Conservation (phyloP, 768 basidiomycete genomes). For the Xerocomellus amylosporus region DNA sequence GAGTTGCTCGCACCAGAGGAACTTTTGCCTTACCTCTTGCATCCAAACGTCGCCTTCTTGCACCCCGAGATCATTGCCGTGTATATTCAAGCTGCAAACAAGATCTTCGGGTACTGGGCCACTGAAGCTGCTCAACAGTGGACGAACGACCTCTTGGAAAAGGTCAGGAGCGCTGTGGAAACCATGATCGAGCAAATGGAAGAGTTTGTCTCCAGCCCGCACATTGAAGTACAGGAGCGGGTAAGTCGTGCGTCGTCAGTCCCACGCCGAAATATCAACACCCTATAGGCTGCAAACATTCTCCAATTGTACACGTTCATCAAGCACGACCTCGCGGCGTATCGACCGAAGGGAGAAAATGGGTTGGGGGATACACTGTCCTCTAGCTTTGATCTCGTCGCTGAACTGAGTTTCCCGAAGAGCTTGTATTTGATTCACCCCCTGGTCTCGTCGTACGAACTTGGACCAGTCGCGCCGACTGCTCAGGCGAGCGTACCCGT, state of each 20-base stretch:
- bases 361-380: slow-evolving; percentile 38
- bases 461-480: slow-evolving; percentile 76
- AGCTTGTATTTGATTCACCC: slow-evolving; percentile 84
- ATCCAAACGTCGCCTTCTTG: slow-evolving; percentile 54
- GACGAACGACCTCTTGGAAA: slow-evolving; percentile 67
- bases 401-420: slow-evolving; percentile 69
- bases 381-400: slow-evolving; percentile 38
- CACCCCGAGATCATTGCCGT: slow-evolving; percentile 67
- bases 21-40: slow-evolving; percentile 65
- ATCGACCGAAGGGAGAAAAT: slow-evolving; percentile 41
- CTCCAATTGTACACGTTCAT: slow-evolving; percentile 75
- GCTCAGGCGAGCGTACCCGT: slow-evolving; percentile 82
- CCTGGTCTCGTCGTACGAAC: slow-evolving; percentile 70
- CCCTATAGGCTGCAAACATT: slow-evolving; percentile 71
- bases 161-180: slow-evolving; percentile 63
- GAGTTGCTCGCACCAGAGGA: slow-evolving; percentile 78
- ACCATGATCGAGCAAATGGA: slow-evolving; percentile 56
- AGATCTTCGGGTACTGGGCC: slow-evolving; percentile 86
- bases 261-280: background rate
- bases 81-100: slow-evolving; percentile 79
- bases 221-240: slow-evolving; percentile 92
- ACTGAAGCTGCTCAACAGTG: slow-evolving; percentile 73
- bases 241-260: slow-evolving; percentile 42
- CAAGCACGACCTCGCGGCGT: slow-evolving; percentile 62
- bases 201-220: slow-evolving; percentile 55